A percentile compares a stretch with the other conserved stretches of the same genome.
These are phyloP conservation scores for Podospora conica DNA, from an alignment of 495 filamentous ascomycete species.

Conservation along the genomic window DNA sequence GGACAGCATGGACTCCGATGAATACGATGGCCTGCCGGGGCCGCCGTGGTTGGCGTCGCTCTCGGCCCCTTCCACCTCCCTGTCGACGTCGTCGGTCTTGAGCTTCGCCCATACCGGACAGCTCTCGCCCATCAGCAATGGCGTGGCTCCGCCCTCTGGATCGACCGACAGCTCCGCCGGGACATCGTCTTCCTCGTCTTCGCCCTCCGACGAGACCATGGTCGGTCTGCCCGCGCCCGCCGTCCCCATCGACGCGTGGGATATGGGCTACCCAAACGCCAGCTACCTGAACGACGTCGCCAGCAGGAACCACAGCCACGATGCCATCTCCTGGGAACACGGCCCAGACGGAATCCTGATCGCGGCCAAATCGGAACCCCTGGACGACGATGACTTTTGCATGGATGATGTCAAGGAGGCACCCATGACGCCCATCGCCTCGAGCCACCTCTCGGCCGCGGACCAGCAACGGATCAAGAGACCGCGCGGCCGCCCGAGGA, in stretches of 20 bases:
- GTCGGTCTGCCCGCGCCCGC: slow-evolving; percentile 31
- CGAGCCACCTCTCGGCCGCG: slow-evolving; percentile 4
- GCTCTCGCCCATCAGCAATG: slow-evolving; percentile 46
- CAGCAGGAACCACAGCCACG: slow-evolving; percentile 5
- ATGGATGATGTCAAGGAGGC: slow-evolving; percentile 43
- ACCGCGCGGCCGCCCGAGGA: slow-evolving; percentile 74
- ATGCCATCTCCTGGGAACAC: slow-evolving; percentile 35
- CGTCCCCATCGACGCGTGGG: slow-evolving; percentile 30
- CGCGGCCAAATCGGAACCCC: slow-evolving; percentile 41
- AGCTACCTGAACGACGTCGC: slow-evolving; percentile 20
- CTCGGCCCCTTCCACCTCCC: slow-evolving; percentile 14
- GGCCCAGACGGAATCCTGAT: slow-evolving; percentile 30
- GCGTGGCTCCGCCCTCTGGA: slow-evolving; percentile 33
- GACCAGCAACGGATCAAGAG: slow-evolving; percentile 43
- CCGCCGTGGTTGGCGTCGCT: slow-evolving; percentile 35
- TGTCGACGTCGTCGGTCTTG: slow-evolving; percentile 18
- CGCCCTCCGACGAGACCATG: slow-evolving; percentile 29
- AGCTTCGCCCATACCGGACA: slow-evolving; percentile 36
- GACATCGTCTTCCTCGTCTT: slow-evolving; percentile 25
- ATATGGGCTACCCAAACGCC: slow-evolving; percentile 24
- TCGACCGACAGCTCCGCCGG: slow-evolving; percentile 18
- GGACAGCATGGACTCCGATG: slow-evolving; percentile 41
- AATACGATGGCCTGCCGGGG: slow-evolving; percentile 29
- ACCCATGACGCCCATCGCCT: slow-evolving; percentile 27
- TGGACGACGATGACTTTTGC: slow-evolving; percentile 43